A percentile compares a stretch with the other conserved stretches of the same genome.
These are phyloP conservation scores for Binderoboletus segoi DNA, from an alignment of 1,284 basidiomycete genomes.

Conservation along the genomic window DNA sequence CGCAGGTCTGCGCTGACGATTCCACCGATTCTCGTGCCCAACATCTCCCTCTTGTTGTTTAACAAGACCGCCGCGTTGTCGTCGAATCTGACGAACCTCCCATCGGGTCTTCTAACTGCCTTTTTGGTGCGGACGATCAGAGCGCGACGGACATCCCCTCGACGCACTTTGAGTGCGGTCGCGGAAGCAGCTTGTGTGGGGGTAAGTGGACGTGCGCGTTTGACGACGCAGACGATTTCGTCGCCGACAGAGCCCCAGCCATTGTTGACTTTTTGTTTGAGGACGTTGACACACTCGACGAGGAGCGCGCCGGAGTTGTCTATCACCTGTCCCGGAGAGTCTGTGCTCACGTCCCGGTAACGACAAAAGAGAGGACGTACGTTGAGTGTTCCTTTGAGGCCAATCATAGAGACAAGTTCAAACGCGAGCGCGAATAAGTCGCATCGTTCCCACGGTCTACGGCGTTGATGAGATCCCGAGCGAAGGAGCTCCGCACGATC, in stretches of 20 bases:
- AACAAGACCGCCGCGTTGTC: conserved; percentile 97
- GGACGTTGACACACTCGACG: conserved; percentile 95
- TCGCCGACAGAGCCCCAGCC: conserved; percentile 86
- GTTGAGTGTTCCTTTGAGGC: conserved; percentile 88
- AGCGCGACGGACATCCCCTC: conserved; percentile 92
- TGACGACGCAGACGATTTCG: conserved; percentile 96
- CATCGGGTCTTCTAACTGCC: conserved; percentile 82
- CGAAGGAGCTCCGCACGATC: conserved; percentile 17
- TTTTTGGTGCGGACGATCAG: conserved; percentile 94
- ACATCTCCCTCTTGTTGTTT: conserved; percentile 97
- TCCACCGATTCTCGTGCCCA: conserved; percentile 93
- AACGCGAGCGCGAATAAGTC: conserved; percentile 19
- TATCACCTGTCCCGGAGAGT: conserved; percentile 66
- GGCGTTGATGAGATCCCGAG: conserved; percentile 1
- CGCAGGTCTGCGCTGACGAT: conserved; percentile 91
- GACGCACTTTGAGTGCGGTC: conserved; percentile 81
- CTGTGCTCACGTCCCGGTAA: background rate
- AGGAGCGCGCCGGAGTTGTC: conserved; percentile 98
- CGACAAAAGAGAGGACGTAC: conserved; percentile 44
- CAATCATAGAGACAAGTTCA: conserved; percentile 72
- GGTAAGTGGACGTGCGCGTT: conserved; percentile 85
- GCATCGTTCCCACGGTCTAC: conserved; percentile 19
- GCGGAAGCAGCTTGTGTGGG: conserved; percentile 61
- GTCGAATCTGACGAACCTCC: conserved; percentile 88
- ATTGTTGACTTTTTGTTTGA: conserved; percentile 94